Conservation (phyloP, 768 basidiomycete genomes). For the Mycena epipterygia region DNA sequence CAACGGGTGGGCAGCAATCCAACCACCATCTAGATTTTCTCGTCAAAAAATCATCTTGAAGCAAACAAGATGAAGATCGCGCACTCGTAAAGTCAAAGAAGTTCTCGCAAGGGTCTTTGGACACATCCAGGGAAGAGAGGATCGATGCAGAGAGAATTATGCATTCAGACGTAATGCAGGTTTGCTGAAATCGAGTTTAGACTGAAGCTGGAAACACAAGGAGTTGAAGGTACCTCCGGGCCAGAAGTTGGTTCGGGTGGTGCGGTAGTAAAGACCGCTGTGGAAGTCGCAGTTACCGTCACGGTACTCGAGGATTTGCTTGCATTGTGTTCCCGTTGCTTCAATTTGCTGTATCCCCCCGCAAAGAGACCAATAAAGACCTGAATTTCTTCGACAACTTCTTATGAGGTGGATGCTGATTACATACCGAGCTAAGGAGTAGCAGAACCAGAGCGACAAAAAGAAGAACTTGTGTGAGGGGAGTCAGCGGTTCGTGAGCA, state of each 20-base stretch:
- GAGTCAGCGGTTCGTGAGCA: conserved; percentile 84
- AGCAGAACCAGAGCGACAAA: conserved; percentile 82
- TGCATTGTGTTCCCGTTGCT: conserved; percentile 57
- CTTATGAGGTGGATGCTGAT: neutral
- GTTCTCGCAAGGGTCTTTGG: conserved; percentile 94
- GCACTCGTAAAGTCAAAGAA: conserved; percentile 94
- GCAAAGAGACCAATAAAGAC: conserved; percentile 96
- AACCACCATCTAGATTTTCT: conserved; percentile 79
- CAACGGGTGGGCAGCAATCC: conserved; percentile 86
- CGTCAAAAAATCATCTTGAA: conserved; percentile 19
- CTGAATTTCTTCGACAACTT: conserved; percentile 40
- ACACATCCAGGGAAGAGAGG: conserved; percentile 81
- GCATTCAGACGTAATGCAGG: conserved; percentile 85
- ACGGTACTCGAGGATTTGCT: conserved; percentile 50
- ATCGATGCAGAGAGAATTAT: conserved; percentile 88
- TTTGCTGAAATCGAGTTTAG: conserved; percentile 55
- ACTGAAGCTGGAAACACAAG: neutral
- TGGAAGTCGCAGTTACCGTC: conserved; percentile 58
- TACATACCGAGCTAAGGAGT: conserved; percentile 75
- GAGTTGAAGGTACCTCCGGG: conserved; percentile 62
- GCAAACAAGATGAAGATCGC: conserved; percentile 50
- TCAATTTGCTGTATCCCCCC: conserved; percentile 86
- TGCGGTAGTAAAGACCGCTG: conserved; percentile 53
- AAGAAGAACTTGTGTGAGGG: conserved; percentile 87
- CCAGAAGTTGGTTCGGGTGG: conserved; percentile 65